Evolutionary conservation across 345 rosid species (phyloP), one percentile per base, ranked within the genome.

Genomic region (Salix purpurea): DNA sequence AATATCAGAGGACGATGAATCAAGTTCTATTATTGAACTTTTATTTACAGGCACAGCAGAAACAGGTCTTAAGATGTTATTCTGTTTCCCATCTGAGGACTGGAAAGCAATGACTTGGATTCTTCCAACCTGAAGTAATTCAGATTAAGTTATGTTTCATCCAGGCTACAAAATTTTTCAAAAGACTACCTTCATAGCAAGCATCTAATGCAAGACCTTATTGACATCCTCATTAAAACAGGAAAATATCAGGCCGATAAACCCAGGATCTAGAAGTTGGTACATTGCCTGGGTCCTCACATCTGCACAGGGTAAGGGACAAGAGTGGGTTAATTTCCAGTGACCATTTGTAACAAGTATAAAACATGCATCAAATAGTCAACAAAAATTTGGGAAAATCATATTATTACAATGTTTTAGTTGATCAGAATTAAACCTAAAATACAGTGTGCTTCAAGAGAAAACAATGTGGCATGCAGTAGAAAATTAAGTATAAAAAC

Each of bases 241-340:
- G 65, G 99, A 96, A 85, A 92, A 93, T 78, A 93, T 93, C 71
- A 96, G 88, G 32, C 99, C 99, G 80, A 96, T 87, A 80, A 96
- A 96, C 18, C 99, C 99, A 72, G 99, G 84, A 86, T 96, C 98
- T 67, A 96, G 89, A 70, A 96, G 95, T 84, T 96, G 99, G 85
- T 92, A 96, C 98, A 93, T 96, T 69, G 96, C 97, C 84, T 96
- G 99, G 67, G 99, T 96, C 70, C 97, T 89, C 78, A 96, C 99
- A 91, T 93, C 99, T 96, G 90, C 83, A 86, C 73, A 80, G 75
- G 70, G 60, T n/a, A 78, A 54, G 65, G 18, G 32, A 46, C 26
- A 81, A 28, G 83, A 48, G 64, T 16, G 24, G 14, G n/a, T 54
- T 39, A 69, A n/a, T 54, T 54, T 65, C 75, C 65, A 71, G 36